Evolutionary conservation across 2,329 filamentous ascomycete species (phyloP).

Genomic region (Triangularia verruculosa): DNA sequence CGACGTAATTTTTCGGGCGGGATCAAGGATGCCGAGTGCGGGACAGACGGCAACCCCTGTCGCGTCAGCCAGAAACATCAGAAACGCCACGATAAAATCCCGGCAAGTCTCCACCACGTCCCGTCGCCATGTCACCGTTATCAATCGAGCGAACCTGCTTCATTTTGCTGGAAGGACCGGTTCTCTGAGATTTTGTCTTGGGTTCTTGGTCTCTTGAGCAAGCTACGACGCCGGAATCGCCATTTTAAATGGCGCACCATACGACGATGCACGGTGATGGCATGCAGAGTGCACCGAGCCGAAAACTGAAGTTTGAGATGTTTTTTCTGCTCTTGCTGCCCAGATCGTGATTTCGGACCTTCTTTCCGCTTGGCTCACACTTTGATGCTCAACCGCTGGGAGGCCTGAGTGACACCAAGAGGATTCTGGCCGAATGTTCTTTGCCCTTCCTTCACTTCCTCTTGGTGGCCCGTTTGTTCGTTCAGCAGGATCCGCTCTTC

Average conservation of each 20-base stretch:
- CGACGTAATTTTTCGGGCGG: slow-evolving; percentile 21
- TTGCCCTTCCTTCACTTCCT: not conserved
- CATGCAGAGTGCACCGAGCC: slow-evolving; percentile 16
- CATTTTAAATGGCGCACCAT: slow-evolving; percentile 19
- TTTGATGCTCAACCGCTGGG: not conserved
- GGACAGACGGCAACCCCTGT: slow-evolving; percentile 13
- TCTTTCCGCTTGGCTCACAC: slow-evolving; percentile 16
- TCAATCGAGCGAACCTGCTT: not conserved
- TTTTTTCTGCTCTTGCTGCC: slow-evolving; percentile 11
- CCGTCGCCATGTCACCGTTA: not conserved
- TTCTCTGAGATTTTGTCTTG: not conserved
- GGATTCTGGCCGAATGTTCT: not conserved
- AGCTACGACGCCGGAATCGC: not conserved
- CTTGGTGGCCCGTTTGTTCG: not conserved
- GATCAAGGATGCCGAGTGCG: slow-evolving; percentile 19
- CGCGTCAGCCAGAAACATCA: not conserved
- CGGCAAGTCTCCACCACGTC: slow-evolving; percentile 9
- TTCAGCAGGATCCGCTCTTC: not conserved
- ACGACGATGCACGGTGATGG: slow-evolving; percentile 12
- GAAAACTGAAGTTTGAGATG: slow-evolving; percentile 11
- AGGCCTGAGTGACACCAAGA: not conserved
- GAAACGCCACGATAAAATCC: slow-evolving; percentile 20
- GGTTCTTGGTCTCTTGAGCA: not conserved
- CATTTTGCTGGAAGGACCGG: not conserved
- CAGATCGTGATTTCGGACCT: slow-evolving; percentile 19